Conservation (phyloP, 2,329 filamentous ascomycete species). For the Sporothrix schenckii region DNA sequence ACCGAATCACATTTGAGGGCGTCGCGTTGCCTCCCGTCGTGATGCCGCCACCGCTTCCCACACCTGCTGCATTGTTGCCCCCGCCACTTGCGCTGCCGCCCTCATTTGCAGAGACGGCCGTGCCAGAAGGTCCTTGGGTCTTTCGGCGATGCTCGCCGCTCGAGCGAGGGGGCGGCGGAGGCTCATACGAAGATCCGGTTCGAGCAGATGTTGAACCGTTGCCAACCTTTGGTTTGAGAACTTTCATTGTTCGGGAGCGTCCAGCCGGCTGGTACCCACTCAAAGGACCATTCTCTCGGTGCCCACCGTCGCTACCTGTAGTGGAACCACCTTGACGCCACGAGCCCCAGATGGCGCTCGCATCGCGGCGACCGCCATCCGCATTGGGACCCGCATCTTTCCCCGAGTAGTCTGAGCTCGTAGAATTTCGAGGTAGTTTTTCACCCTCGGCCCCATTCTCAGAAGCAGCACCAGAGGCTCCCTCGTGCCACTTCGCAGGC, state of each 20-base stretch:
- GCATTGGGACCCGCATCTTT: conserved; percentile 39
- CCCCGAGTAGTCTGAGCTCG: conserved; percentile 37
- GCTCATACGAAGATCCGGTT: conserved; percentile 58
- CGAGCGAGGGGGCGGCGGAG: conserved; percentile 50
- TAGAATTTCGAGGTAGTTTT: conserved; percentile 41
- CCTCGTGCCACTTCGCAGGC: conserved; percentile 41
- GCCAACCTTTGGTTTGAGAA: conserved; percentile 74
- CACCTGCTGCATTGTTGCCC: conserved; percentile 30
- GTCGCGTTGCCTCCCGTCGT: conserved; percentile 21
- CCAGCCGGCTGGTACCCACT: conserved; percentile 72
- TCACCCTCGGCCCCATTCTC: conserved; percentile 53
- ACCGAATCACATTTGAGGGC: conserved; percentile 46
- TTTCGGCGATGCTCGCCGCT: conserved; percentile 58
- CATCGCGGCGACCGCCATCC: conserved; percentile 48
- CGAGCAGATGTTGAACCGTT: conserved; percentile 53
- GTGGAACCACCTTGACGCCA: conserved; percentile 64
- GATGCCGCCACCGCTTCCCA: conserved; percentile 36
- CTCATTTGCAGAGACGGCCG: background rate
- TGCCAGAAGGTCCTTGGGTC: conserved; percentile 47
- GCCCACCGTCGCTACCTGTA: conserved; percentile 55
- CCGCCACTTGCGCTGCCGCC: conserved; percentile 22
- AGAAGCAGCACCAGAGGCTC: conserved; percentile 45
- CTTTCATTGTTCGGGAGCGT: conserved; percentile 78
- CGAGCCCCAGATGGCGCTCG: conserved; percentile 66
- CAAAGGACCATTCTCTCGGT: conserved; percentile 57